A percentile compares a stretch with the other conserved stretches of the same genome.
Conservation (phyloP, 768 basidiomycete genomes). For the Amanita muscaria region DNA sequence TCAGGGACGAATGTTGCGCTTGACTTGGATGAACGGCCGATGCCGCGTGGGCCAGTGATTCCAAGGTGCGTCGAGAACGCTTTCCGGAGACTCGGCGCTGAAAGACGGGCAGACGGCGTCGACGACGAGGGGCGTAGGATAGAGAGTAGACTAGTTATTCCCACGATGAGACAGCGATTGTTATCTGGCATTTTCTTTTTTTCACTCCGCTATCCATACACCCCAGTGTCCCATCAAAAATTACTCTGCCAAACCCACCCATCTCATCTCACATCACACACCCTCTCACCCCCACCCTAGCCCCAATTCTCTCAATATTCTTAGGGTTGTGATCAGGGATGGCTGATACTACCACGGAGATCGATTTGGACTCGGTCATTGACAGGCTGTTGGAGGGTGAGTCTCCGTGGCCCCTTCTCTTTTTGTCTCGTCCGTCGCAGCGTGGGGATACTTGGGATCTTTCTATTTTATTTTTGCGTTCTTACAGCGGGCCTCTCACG, state of each 20-base stretch:
- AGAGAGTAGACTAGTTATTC: slow-evolving; percentile 2
- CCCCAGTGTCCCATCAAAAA: too few species aligned
- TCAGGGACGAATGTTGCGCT: slow-evolving; percentile 86
- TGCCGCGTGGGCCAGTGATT: slow-evolving; percentile 87
- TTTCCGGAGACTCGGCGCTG: too few species aligned
- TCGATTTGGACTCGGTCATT: slow-evolving; percentile 99
- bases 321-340: slow-evolving; percentile 23
- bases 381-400: slow-evolving; percentile 96
- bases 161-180: too few species aligned
- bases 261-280: background rate
- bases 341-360: slow-evolving; percentile 82
- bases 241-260: too few species aligned
- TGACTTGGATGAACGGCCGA: slow-evolving; percentile 84
- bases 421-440: background rate
- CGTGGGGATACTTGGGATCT: background rate
- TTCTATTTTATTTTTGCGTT: background rate
- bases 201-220: too few species aligned
- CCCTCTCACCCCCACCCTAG: background rate
- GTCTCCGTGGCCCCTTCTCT: slow-evolving; percentile 23
- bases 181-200: too few species aligned
- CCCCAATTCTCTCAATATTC: background rate
- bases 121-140: slow-evolving; percentile 21
- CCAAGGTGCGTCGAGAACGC: slow-evolving; percentile 62
- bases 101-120: slow-evolving; percentile 17
- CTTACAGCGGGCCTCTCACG: too few species aligned